Base-by-base conservation (phyloP, 441 rosid species). In the Populus hybrid region DNA sequence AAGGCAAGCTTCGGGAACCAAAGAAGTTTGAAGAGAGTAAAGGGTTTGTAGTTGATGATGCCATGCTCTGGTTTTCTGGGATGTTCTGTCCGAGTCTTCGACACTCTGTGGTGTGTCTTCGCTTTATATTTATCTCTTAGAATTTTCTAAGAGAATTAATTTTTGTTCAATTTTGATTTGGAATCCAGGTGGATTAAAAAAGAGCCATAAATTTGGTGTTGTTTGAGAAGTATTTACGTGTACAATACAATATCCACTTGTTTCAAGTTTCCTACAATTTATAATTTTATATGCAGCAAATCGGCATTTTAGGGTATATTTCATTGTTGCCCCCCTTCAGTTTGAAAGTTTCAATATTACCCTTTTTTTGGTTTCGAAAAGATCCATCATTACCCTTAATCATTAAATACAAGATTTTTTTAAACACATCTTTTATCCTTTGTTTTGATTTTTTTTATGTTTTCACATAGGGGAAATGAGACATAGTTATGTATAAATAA, bases 11-110 rank as follows among this genome's bases (percentile, higher is more conserved):
- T 73, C 79, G 83, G 68, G 89, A 78, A 75, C 90, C 90, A 46
- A 81, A 79, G 82, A 90, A 87, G 72, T 75, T 84, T 2, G 95
- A 89, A 54, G 90, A 87, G 63, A 90, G 88, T 71, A 92, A 75
- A 4, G 90, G 80, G 59, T 85, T 90, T 8, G 88, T 63, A 3
- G 84, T 38, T 11, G 70, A 12, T 7, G 93, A 73, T 18, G 93
- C 89, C 91, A 89, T 30, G 32, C 32, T 30, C 32, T 30, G 32
- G 32, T 30, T 30, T 30, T 30, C 32, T 30, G 32, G 32, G 32
- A 30, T 30, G 32, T 30, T 30, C 32, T 30, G 32, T 3, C 32
- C 0, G 32, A 30, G 32, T 30, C 32, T 30, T 30, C 0, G 32
- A 30, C 32, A 30, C 32, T 30, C 32, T 30, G 32, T 30, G 32